A percentile compares a stretch with the other conserved stretches of the same genome.
phyloP scores from a whole-genome alignment of 2,329 filamentous ascomycete genomes.

The Decorospora gaudefroyi region DNA sequence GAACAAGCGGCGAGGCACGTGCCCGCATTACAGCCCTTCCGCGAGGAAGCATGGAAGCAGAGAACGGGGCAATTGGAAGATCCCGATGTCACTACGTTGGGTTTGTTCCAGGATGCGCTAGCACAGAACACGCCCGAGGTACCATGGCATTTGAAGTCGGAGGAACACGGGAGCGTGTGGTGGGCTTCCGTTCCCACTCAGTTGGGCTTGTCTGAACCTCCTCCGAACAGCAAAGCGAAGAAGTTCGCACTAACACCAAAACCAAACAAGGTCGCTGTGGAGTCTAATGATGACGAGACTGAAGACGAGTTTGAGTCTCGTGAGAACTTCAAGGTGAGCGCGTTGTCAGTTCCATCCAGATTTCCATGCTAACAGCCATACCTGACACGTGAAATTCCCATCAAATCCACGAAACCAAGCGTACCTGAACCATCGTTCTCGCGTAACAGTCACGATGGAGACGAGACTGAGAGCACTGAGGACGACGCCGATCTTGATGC shows the following conservation, averaged over 20 bases:
- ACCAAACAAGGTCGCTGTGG: conserved; percentile 9
- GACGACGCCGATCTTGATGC: conserved; percentile 49
- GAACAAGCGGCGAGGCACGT: conserved; percentile 59
- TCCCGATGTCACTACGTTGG: conserved; percentile 34
- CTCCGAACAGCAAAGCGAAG: conserved; percentile 16
- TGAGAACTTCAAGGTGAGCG: conserved; percentile 37
- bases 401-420: neutral
- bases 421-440: neutral
- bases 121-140: conserved; percentile 34
- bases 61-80: conserved; percentile 34
- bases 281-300: conserved; percentile 36
- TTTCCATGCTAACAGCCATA: conserved; percentile 8
- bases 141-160: conserved; percentile 30
- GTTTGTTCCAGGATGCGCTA: conserved; percentile 42
- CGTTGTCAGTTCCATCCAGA: no score
- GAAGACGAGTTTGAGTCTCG: conserved; percentile 47
- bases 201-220: conserved; percentile 13
- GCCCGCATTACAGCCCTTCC: conserved; percentile 60
- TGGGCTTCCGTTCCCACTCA: conserved; percentile 25
- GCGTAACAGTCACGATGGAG: neutral
- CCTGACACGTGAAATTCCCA: conserved; percentile 18
- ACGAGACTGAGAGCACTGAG: neutral
- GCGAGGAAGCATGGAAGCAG: conserved; percentile 53
- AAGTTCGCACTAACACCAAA: conserved; percentile 8
- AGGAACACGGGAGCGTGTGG: conserved; percentile 26